These are phyloP conservation scores for Encephalitozoon romaleae DNA, from an alignment of 371 early-diverging fungal species.

Conservation along the genomic window DNA sequence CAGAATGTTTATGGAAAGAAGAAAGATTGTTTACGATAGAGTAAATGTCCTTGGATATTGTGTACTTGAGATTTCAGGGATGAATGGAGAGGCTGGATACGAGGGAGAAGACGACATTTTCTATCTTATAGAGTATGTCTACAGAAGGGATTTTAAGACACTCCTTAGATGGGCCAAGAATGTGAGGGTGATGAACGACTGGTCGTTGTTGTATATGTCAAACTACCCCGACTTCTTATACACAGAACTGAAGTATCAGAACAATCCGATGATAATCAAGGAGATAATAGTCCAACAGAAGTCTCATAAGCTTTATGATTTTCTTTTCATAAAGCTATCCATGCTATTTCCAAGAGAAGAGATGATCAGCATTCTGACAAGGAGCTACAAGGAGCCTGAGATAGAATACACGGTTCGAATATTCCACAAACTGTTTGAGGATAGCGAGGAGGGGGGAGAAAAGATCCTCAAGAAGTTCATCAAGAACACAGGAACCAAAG, in stretches of 20 bases:
- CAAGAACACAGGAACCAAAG: background rate
- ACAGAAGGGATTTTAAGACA: background rate
- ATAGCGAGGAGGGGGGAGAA: background rate
- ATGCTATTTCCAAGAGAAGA: background rate
- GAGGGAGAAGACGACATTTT: slow-evolving; percentile 5
- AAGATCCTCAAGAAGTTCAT: slow-evolving; percentile 15
- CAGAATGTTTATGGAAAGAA: background rate
- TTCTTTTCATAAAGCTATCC: background rate
- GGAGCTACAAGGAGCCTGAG: background rate
- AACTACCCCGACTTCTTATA: slow-evolving; percentile 11
- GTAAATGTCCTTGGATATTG: background rate
- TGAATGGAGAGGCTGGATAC: background rate
- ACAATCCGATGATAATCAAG: background rate
- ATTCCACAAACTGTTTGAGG: background rate
- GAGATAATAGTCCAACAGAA: background rate
- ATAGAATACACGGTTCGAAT: background rate
- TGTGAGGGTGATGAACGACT: background rate
- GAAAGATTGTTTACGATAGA: background rate
- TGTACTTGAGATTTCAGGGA: background rate
- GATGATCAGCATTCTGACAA: background rate
- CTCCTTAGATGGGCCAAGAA: slow-evolving; percentile 10
- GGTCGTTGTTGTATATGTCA: background rate
- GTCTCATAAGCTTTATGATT: slow-evolving; percentile 9
- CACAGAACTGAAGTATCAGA: slow-evolving; percentile 24
- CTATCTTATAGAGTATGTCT: slow-evolving; percentile 12